Evolutionary conservation across 768 basidiomycete species (phyloP).

Genomic region (Melanogaster broomeanus): DNA sequence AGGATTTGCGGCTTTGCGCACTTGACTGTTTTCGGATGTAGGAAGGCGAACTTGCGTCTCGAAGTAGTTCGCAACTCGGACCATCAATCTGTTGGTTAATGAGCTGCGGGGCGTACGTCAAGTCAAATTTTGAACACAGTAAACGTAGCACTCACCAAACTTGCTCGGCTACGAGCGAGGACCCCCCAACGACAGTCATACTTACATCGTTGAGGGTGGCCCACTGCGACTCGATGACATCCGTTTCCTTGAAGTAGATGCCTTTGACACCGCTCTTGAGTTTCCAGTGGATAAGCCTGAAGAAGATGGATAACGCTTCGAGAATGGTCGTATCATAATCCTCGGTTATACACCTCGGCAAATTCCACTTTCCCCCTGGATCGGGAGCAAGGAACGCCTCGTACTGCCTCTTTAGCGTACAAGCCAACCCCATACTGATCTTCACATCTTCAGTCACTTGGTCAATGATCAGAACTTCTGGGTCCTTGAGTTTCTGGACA

Average conservation of each 20-base stretch:
- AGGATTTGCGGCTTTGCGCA: slow-evolving; percentile 30
- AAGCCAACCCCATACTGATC: slow-evolving; percentile 87
- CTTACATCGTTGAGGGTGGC: slow-evolving; percentile 93
- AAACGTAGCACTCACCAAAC: slow-evolving; percentile 72
- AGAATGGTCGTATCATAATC: slow-evolving; percentile 91
- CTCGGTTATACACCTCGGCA: slow-evolving; percentile 85
- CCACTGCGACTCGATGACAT: slow-evolving; percentile 97
- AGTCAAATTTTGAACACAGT: not conserved
- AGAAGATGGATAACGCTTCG: slow-evolving; percentile 86
- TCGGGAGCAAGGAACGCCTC: slow-evolving; percentile 89
- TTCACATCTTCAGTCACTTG: slow-evolving; percentile 94
- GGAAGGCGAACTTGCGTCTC: slow-evolving; percentile 90
- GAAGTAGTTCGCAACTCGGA: slow-evolving; percentile 91
- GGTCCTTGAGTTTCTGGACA: slow-evolving; percentile 84
- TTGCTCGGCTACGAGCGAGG: slow-evolving; percentile 90
- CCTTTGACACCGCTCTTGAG: slow-evolving; percentile 90
- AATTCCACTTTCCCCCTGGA: slow-evolving; percentile 81
- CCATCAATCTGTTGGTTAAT: slow-evolving; percentile 89
- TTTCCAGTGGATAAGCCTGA: slow-evolving; percentile 94
- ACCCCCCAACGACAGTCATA: slow-evolving; percentile 83
- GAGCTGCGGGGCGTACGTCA: slow-evolving; percentile 50
- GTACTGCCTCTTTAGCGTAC: slow-evolving; percentile 94
- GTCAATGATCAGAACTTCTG: slow-evolving; percentile 87
- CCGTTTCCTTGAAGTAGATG: slow-evolving; percentile 97
- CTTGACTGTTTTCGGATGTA: slow-evolving; percentile 37